Conservation (phyloP, 768 basidiomycete genomes). For the Mrakia hoshinonis region DNA sequence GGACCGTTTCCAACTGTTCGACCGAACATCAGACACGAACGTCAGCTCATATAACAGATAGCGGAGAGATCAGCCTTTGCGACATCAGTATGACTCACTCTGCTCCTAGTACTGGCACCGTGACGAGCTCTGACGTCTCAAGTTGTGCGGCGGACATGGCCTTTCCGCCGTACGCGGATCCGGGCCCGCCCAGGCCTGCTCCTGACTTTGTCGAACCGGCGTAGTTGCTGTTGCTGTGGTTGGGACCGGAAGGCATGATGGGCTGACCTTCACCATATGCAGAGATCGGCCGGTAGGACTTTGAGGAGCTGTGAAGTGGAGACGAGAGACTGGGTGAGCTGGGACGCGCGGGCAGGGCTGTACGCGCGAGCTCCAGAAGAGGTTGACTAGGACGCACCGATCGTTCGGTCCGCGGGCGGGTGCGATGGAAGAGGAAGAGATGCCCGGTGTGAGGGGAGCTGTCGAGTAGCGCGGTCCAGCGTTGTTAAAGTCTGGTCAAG, state of each 20-base stretch:
- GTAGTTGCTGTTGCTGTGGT: background rate
- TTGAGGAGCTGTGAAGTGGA: background rate
- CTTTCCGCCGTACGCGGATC: slow-evolving; percentile 10
- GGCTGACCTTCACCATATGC: slow-evolving; percentile 20
- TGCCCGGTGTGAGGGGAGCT: slow-evolving; percentile 19
- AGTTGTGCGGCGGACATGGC: slow-evolving; percentile 23
- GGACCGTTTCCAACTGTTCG: slow-evolving; percentile 55
- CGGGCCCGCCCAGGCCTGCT: background rate
- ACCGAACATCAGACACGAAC: background rate
- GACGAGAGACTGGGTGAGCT: background rate
- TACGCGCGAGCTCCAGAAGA: background rate
- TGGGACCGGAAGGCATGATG: background rate
- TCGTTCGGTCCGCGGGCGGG: slow-evolving; percentile 4
- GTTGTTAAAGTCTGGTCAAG: slow-evolving; percentile 28
- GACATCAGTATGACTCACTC: slow-evolving; percentile 45
- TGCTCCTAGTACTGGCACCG: slow-evolving; percentile 79
- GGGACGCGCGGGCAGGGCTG: background rate
- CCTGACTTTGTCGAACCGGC: background rate
- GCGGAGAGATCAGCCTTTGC: background rate
- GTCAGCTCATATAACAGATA: background rate
- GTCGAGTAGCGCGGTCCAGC: slow-evolving; percentile 23
- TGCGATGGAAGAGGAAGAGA: slow-evolving; percentile 11
- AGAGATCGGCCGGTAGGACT: background rate
- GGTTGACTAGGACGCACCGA: background rate
- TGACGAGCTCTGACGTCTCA: slow-evolving; percentile 58